A percentile compares a stretch with the other conserved stretches of the same genome.
These are phyloP conservation scores for Citrus sinensis DNA, from an alignment of 345 rosid species.

Conservation along the genomic window DNA sequence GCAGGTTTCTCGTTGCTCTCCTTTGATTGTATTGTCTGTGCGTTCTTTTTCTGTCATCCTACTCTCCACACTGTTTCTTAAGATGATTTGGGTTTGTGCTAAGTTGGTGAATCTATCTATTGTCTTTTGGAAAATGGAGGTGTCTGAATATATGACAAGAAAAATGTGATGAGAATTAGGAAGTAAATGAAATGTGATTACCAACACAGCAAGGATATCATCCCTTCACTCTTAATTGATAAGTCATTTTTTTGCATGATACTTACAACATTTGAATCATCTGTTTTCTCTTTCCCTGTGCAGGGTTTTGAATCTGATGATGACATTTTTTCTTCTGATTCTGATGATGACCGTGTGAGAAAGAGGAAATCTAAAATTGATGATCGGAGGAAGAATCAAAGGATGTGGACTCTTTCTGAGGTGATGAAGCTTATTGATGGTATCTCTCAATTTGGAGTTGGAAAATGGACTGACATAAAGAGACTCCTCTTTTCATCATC, in stretches of 20 bases:
- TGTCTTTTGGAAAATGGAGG: background rate
- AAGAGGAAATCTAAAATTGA: conserved; percentile 38
- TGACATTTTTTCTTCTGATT: conserved; percentile 47
- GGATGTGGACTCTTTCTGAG: conserved; percentile 78
- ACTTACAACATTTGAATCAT: conserved; percentile 1
- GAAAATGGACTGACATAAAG: conserved; percentile 93
- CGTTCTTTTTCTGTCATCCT: background rate
- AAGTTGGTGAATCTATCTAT: background rate
- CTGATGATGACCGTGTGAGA: conserved; percentile 45
- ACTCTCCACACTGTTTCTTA: background rate
- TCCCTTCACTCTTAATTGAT: background rate
- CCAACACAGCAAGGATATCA: background rate
- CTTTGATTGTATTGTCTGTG: background rate
- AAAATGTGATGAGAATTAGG: background rate
- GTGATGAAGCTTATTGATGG: conserved; percentile 84
- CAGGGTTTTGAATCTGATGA: conserved; percentile 47
- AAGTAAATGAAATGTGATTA: background rate
- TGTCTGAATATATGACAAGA: background rate
- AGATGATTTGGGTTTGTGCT: background rate
- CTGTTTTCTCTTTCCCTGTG: background rate
- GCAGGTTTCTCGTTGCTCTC: background rate
- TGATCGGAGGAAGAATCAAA: conserved; percentile 88
- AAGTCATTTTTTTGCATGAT: background rate
- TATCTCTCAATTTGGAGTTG: conserved; percentile 77
- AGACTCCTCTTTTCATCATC: conserved; percentile 58